Evolutionary conservation across 1,139 yeast genomes (phyloP), one percentile per base, ranked within the genome.

Genomic region (Blastobotrys malaysiensis): DNA sequence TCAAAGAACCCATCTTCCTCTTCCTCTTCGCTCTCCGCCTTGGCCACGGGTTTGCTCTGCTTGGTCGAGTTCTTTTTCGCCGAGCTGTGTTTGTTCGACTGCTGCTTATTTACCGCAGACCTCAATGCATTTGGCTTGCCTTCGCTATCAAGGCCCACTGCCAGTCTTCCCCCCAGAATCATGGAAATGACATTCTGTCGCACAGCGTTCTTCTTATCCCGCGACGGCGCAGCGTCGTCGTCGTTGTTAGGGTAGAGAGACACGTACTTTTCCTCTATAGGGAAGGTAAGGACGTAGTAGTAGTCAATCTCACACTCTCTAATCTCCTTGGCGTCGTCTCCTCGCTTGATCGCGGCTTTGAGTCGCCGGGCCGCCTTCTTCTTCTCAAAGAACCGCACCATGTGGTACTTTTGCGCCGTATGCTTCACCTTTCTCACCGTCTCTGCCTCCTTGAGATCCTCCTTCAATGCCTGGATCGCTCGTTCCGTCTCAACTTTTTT

Each of bases 361-460:
- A 89, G 81, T 59, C 77, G 81, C 64, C 97, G 77, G 31, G 80
- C 65, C 0, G 98, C 96, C 77, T 93, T 95, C 73, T 91, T 89
- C 64, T 80, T 80, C 69, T 93, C 99, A 60, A 93, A 88, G 66
- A 95, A 93, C 61, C 95, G 78, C 50, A 93, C 93, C 95, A 90
- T 91, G 66, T 89, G 97, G 69, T 95, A 93, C 70, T 85, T 88
- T 62, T 84, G 80, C n/a, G 89, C 82, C 48, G 79, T 73, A 55
- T 81, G 79, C 62, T 79, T 81, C 6, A 83, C 81, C 61, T 78
- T 78, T 50, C 77, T 74, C 45, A 76, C 75, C 31, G 70, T 59
- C 59, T 80, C 79, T 9, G 82, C 81, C 50, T 77, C 77, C 54
- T 76, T 78, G 52, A 90, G 75, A 66, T 91, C 96, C 2, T 78